phyloP scores from a whole-genome alignment of 148 eudicot species.

The Dysphania ambrosioides region DNA sequence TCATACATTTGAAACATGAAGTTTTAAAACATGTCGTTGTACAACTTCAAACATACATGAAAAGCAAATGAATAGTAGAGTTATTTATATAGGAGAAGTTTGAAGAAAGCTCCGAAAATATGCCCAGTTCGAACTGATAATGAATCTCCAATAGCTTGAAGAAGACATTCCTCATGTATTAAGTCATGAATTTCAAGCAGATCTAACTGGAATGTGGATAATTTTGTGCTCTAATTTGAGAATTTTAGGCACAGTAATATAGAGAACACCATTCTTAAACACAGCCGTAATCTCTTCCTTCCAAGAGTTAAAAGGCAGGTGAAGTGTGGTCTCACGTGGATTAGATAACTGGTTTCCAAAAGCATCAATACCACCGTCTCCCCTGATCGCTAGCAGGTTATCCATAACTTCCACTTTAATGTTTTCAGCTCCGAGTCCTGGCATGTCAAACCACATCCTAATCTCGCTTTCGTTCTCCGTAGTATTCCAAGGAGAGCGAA shows the following conservation, averaged over 20 bases:
- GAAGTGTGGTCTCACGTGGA: slow-evolving; percentile 6
- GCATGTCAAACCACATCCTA: slow-evolving; percentile 14
- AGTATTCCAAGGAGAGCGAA: slow-evolving; percentile 11
- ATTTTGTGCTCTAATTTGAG: slow-evolving; percentile 10
- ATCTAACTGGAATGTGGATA: slow-evolving; percentile 12
- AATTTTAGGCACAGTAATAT: slow-evolving; percentile 15
- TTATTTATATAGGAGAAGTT: background rate
- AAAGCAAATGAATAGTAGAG: background rate
- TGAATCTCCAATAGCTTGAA: background rate
- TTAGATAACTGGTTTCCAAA: slow-evolving; percentile 12
- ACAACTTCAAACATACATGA: background rate
- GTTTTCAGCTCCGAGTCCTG: slow-evolving; percentile 13
- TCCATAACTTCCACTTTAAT: background rate
- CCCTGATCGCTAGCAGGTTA: slow-evolving; percentile 10
- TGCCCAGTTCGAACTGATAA: background rate
- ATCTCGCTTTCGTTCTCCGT: slow-evolving; percentile 6
- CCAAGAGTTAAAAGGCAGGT: slow-evolving; percentile 4
- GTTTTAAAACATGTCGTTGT: background rate
- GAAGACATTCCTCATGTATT: background rate
- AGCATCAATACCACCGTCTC: slow-evolving; percentile 9
- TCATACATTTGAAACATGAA: too few relatives aligned
- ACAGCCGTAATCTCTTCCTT: slow-evolving; percentile 5
- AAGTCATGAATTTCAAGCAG: background rate
- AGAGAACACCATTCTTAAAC: slow-evolving; percentile 22
- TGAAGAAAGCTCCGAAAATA: background rate